phyloP scores from a whole-genome alignment of 1,139 yeast genomes.

The Diutina siamensis region DNA sequence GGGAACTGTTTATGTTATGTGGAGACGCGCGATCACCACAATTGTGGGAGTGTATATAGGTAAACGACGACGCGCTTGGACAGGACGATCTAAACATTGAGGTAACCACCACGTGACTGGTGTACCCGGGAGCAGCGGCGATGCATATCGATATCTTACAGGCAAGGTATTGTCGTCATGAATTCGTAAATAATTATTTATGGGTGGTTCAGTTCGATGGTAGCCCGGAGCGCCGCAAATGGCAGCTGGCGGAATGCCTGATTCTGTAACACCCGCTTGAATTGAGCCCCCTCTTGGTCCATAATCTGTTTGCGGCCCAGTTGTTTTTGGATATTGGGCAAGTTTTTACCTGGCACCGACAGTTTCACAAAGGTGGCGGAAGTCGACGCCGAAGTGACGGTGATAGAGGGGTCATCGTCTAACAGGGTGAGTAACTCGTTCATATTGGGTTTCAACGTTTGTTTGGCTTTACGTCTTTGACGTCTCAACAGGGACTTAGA shows the following conservation, averaged over 20 bases:
- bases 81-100: no score
- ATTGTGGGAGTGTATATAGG: no score
- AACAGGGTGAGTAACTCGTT: slow-evolving; percentile 47
- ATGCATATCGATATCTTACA: no score
- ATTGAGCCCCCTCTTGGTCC: slow-evolving; percentile 41
- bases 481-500: slow-evolving; percentile 58
- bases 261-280: slow-evolving; percentile 42
- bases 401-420: slow-evolving; percentile 17
- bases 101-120: no score
- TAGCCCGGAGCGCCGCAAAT: slow-evolving; percentile 44
- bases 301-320: slow-evolving; percentile 47
- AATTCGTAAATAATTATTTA: background rate
- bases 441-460: slow-evolving; percentile 55
- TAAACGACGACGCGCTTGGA: no score
- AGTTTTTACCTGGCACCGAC: slow-evolving; percentile 6
- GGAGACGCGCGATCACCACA: background rate
- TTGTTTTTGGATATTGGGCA: slow-evolving; percentile 46
- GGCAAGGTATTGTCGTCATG: no score
- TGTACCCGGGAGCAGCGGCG: no score
- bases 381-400: slow-evolving; percentile 11
- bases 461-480: slow-evolving; percentile 51
- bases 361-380: slow-evolving; percentile 11
- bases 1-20: background rate
- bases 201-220: slow-evolving; percentile 12
- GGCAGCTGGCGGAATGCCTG: slow-evolving; percentile 42